Evolutionary conservation across 2,329 filamentous ascomycete species (phyloP), one percentile per base, ranked within the genome.

Genomic region (Zymoseptoria tritici): DNA sequence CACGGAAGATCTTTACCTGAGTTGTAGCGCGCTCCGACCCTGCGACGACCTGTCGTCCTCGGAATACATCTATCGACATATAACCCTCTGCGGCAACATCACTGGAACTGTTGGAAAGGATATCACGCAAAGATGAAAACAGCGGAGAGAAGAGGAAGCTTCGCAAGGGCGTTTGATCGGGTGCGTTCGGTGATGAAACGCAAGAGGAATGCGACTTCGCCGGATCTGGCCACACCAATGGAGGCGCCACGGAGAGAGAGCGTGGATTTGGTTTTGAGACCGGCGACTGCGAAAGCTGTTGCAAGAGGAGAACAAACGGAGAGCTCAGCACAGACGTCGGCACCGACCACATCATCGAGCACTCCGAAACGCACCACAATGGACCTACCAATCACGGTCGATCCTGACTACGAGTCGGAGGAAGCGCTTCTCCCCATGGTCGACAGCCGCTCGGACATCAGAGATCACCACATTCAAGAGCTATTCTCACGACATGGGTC

Each of bases 401-500:
- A 66, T 52, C 62, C 61, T 19, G 53, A 59, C n/a, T 57, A 60
- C 7, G 64, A 67, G 22, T 51, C 56, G 19, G 64, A 66, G 22
- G 64, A 68, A 57, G 57, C 63, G 6, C 57, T 67, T 8, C 52
- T 66, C 22, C 65, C 66, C n/a, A 60, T 66, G 49, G 46, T 60
- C 20, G 52, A 57, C n/a, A 57, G 21, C 31, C 60, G 65, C 21
- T 54, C 58, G 8, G 65, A 63, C 16, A 52, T 68, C 5, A 59
- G 59, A 3, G 57, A 67, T 7, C 62, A 68, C 20, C 67, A 63
- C 42, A 74, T 74, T 42, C 73, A 71, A 52, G 69, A 70, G 3
- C 70, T 79, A 5, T 78, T 78, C 58, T 73, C 72, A 52, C 76
- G 75, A 57, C 76, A 78, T 54, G 75, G 76, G 24, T 67, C 78